phyloP scores from a whole-genome alignment of 495 filamentous ascomycete genomes.

The Hypoxylon lienhwacheense region DNA sequence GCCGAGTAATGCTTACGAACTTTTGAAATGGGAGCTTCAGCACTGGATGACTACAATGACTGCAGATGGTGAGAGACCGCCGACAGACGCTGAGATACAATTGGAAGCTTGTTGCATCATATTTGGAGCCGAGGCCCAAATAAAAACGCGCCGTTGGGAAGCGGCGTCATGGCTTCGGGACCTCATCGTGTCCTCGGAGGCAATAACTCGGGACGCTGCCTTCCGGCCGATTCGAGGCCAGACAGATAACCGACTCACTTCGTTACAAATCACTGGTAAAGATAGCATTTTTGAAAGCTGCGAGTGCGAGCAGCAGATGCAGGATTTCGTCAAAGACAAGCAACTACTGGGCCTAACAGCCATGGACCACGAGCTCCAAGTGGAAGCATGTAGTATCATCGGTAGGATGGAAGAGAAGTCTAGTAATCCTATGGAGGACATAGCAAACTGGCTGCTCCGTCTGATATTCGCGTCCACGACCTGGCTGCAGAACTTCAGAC shows the following conservation, averaged over 20 bases:
- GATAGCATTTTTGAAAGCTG: constrained; percentile 52
- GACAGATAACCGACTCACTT: constrained; percentile 38
- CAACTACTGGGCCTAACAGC: constrained; percentile 55
- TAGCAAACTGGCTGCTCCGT: constrained; percentile 53
- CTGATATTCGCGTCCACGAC: constrained; percentile 44
- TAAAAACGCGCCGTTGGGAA: constrained; percentile 30
- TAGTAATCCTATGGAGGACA: constrained; percentile 45
- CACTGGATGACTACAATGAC: constrained; percentile 43
- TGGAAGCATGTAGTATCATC: constrained; percentile 54
- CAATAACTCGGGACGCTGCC: constrained; percentile 39
- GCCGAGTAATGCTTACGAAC: constrained; percentile 54
- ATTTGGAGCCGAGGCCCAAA: constrained; percentile 43
- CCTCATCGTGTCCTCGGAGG: constrained; percentile 49
- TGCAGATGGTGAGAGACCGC: constrained; percentile 33
- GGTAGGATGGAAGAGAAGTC: constrained; percentile 52
- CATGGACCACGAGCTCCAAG: constrained; percentile 56
- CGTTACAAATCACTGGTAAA: constrained; percentile 52
- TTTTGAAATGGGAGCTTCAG: constrained; percentile 54
- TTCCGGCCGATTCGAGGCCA: constrained; percentile 42
- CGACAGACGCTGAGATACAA: constrained; percentile 50
- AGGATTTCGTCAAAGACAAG: constrained; percentile 52
- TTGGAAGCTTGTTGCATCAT: constrained; percentile 48
- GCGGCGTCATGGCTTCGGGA: constrained; percentile 57
- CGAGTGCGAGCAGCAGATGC: constrained; percentile 51
- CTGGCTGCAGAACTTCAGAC: constrained; percentile 54